These are phyloP conservation scores for Sugiyamaella boreocaroliniensis DNA, from an alignment of 805 yeast genomes.

Conservation along the genomic window DNA sequence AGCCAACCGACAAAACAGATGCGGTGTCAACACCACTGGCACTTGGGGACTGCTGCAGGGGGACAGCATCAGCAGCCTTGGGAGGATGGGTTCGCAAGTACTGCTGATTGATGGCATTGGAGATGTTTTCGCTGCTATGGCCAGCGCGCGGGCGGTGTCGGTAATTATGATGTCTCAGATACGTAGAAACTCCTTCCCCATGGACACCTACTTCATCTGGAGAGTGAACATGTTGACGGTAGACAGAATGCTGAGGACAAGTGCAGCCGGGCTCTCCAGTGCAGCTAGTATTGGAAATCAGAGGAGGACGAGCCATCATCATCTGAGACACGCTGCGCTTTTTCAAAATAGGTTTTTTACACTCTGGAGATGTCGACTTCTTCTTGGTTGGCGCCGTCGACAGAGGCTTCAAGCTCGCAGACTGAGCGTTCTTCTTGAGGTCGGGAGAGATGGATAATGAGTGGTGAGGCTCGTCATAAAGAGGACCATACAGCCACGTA, in stretches of 20 bases:
- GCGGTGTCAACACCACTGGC: slow-evolving; percentile 1
- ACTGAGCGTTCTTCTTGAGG: slow-evolving; percentile 6
- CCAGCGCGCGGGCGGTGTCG: slow-evolving; percentile 29
- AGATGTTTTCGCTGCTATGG: slow-evolving; percentile 25
- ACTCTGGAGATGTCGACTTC: neutral
- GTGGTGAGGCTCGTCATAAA: slow-evolving; percentile 39
- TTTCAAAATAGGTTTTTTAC: slow-evolving; percentile 72
- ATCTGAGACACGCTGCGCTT: slow-evolving; percentile 78
- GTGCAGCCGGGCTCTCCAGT: slow-evolving; percentile 11
- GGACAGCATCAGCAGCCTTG: neutral
- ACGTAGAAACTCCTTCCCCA: slow-evolving; percentile 17
- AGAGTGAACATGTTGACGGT: neutral
- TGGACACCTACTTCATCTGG: neutral
- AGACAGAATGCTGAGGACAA: slow-evolving; percentile 1
- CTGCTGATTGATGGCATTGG: slow-evolving; percentile 29
- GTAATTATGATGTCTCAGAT: slow-evolving; percentile 35
- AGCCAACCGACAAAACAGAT: slow-evolving; percentile 2
- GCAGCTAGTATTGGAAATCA: slow-evolving; percentile 9
- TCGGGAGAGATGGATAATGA: slow-evolving; percentile 13
- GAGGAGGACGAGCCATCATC: slow-evolving; percentile 41
- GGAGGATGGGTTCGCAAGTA: slow-evolving; percentile 13
- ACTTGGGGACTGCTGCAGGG: slow-evolving; percentile 5
- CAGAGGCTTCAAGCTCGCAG: slow-evolving; percentile 9
- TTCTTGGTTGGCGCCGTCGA: neutral
- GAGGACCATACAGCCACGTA: slow-evolving; percentile 96